Evolutionary conservation across 1,284 basidiomycete genomes (phyloP).

Genomic region (Ustilago lituana): DNA sequence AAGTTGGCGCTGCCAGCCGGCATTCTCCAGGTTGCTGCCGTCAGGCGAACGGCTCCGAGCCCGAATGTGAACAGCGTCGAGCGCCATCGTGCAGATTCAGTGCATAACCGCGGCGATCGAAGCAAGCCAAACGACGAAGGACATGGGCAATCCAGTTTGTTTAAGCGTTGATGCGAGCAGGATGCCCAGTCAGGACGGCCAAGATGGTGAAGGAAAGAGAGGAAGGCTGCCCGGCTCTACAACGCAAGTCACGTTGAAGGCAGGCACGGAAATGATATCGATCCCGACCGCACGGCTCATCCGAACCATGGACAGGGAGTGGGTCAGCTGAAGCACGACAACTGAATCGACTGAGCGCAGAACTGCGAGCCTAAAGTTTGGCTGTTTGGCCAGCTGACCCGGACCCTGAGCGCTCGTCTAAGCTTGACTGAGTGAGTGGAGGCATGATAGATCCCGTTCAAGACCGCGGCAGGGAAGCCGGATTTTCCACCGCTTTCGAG

Average conservation of each 20-base stretch:
- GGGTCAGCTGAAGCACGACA: conserved; percentile 8
- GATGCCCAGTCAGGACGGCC: no score
- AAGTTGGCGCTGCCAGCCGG: neutral
- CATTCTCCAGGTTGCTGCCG: no score
- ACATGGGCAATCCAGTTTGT: no score
- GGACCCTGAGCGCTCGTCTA: conserved; percentile 21
- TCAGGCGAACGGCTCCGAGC: conserved; percentile 8
- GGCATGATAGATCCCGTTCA: neutral
- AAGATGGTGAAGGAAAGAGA: no score
- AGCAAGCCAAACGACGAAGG: no score
- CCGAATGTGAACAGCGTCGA: conserved; percentile 30
- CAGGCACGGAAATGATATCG: no score
- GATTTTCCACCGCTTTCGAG: no score
- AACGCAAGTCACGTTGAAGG: no score
- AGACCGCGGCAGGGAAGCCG: conserved; percentile 2
- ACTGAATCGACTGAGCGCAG: neutral
- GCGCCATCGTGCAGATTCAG: conserved; percentile 17
- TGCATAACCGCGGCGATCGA: neutral
- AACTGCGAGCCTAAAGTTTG: neutral
- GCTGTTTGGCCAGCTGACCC: conserved; percentile 10
- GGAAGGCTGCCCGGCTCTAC: no score
- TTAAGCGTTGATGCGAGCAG: no score
- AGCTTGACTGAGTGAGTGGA: conserved; percentile 5
- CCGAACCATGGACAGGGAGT: conserved; percentile 2
- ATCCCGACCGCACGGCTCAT: neutral